These are phyloP conservation scores for Lodderomyces margitis DNA, from an alignment of 1,139 yeast genomes.

Conservation along the genomic window DNA sequence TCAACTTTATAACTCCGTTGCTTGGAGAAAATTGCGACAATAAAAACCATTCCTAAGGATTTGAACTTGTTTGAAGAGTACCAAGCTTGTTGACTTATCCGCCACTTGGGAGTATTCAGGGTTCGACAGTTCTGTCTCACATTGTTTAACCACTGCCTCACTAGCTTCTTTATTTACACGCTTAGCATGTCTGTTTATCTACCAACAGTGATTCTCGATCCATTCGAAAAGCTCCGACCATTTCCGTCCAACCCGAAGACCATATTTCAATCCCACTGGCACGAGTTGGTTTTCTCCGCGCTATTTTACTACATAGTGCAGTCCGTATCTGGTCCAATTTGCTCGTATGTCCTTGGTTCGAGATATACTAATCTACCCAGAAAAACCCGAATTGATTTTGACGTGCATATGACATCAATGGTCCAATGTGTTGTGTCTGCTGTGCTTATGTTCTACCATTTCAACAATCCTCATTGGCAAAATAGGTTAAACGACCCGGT, in stretches of 20 bases:
- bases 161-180: no score
- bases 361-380: slow-evolving; percentile 46
- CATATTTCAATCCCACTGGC: slow-evolving; percentile 48
- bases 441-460: slow-evolving; percentile 54
- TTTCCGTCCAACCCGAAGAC: slow-evolving; percentile 39
- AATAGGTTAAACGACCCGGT: slow-evolving; percentile 46
- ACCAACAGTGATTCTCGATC: slow-evolving; percentile 40
- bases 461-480: slow-evolving; percentile 46
- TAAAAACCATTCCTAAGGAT: no score
- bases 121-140: no score
- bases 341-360: slow-evolving; percentile 36
- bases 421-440: slow-evolving; percentile 70
- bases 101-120: no score
- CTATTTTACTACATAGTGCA: slow-evolving; percentile 41
- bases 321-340: slow-evolving; percentile 37
- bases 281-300: slow-evolving; percentile 44
- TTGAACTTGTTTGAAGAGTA: no score
- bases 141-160: no score
- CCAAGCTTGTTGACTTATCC: no score
- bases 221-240: slow-evolving; percentile 46
- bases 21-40: no score
- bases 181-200: slow-evolving; percentile 7
- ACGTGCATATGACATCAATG: slow-evolving; percentile 87
- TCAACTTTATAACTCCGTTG: no score
- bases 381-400: slow-evolving; percentile 66